Evolutionary conservation across 192 early-diverging fungal genomes (phyloP).

Genomic region (Coemansia sp.): DNA sequence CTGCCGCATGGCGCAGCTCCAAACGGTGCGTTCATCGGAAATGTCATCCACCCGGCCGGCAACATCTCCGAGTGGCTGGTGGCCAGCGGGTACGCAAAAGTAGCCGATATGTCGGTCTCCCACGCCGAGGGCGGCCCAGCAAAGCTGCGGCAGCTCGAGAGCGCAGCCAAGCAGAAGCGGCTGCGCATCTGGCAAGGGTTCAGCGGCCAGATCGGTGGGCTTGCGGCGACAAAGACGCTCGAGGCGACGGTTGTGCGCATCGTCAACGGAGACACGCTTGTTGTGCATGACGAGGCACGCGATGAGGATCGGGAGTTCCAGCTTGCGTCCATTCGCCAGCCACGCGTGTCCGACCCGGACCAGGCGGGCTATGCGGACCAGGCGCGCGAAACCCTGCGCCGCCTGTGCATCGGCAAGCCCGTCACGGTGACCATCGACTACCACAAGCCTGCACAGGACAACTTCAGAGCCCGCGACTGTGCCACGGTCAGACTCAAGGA

Average conservation of each 20-base stretch:
- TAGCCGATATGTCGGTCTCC: constrained; percentile 83
- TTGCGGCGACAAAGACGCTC: constrained; percentile 12
- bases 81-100: constrained; percentile 75
- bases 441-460: constrained; percentile 83
- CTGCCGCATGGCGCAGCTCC: constrained; percentile 54
- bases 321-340: constrained; percentile 63
- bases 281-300: constrained; percentile 47
- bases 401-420: constrained; percentile 82
- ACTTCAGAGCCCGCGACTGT: constrained; percentile 83
- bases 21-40: constrained; percentile 71
- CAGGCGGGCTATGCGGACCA: constrained; percentile 82
- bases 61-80: constrained; percentile 91
- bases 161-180: constrained; percentile 74
- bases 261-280: constrained; percentile 60
- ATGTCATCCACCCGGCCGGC: constrained; percentile 79
- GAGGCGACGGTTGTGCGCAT: constrained; percentile 65
- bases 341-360: constrained; percentile 70
- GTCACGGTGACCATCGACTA: constrained; percentile 79
- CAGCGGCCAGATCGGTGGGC: constrained; percentile 3
- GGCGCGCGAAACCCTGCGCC: constrained; percentile 86
- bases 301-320: constrained; percentile 59
- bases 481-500: constrained; percentile 74
- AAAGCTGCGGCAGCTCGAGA: constrained; percentile 76
- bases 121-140: constrained; percentile 62
- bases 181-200: constrained; percentile 76